Percentiles rank a stretch among this genome's conserved stretches.
phyloP scores from a whole-genome alignment of 495 filamentous ascomycete species.

The Apiosordaria backusii region DNA sequence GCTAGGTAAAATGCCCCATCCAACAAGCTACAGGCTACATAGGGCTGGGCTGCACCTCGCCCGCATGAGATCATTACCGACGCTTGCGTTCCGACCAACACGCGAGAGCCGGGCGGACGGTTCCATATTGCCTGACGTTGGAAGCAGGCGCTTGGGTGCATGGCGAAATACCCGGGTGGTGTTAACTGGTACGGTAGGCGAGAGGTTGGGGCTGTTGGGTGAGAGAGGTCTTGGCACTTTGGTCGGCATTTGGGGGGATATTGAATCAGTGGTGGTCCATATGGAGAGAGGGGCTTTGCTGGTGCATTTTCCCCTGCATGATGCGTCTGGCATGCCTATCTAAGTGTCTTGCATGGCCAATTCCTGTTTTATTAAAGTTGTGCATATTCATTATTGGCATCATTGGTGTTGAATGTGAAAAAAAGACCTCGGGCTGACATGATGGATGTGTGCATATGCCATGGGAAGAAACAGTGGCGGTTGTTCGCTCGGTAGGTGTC shows the following conservation, averaged over 20 bases:
- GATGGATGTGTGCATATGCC: no score
- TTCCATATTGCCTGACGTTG: not conserved
- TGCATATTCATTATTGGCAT: not conserved
- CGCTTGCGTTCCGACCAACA: not conserved
- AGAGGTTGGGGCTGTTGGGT: not conserved
- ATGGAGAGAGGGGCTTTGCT: no score
- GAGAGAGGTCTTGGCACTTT: not conserved
- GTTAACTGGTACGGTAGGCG: not conserved
- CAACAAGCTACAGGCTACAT: no score
- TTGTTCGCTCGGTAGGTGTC: no score
- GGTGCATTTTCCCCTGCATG: not conserved
- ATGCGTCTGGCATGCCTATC: constrained; percentile 12
- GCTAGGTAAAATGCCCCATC: not conserved
- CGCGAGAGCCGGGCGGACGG: not conserved
- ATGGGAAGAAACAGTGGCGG: no score
- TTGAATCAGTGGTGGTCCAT: no score
- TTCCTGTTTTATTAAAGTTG: no score
- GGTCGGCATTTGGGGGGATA: not conserved
- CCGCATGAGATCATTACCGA: not conserved
- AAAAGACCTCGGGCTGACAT: not conserved
- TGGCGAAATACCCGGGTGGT: not conserved
- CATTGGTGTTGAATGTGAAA: not conserved
- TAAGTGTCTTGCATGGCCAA: no score
- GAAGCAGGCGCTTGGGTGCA: not conserved
- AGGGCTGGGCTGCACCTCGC: not conserved